Base-by-base conservation (phyloP, 345 rosid genomes). In the Camelina hispida region DNA sequence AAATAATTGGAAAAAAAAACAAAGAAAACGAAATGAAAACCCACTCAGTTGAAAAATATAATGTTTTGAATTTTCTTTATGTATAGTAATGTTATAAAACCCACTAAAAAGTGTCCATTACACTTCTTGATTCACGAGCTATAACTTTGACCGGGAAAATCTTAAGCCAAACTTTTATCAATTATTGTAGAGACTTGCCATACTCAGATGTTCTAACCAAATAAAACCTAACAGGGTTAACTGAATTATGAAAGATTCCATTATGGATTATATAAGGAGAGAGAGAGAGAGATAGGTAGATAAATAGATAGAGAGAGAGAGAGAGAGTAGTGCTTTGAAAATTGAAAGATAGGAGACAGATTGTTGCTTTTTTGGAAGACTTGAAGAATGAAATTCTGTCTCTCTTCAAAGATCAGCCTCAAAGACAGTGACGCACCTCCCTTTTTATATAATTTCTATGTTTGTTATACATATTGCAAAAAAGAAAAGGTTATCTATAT, bases 371-470 rank as follows among this genome's bases (percentile, higher is more conserved):
- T 81, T 64, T 64, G 12, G 83, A 64, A 28, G 80, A 78, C 81
- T 84, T 77, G 85, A 84, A 83, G 90, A 86, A 79, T 86, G 81
- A 87, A 84, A 82, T 85, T 91, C 83, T 88, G 96, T 84, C 89
- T 79, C 89, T 83, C 91, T 84, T 71, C 85, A 66, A 85, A 85
- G 85, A 85, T 83, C 84, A 88, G 82, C 83, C 86, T 83, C 85
- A 71, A 77, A 72, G 77, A 52, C 73, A 72, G 80, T 42, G 69
- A 71, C 72, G 59, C 42, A 66, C 52, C 18, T 66, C 73, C 58
- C 44, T 46, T 61, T 37, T 20, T 75, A 74, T 65, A 74, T 69
- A 80, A 74, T 43, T 80, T 81, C 40, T 68, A n/a, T 28, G 32
- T 40, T 68, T 23, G 25, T 23, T 23, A 23, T 23, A 23, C 2